Evolutionary conservation across 2,329 filamentous ascomycete species (phyloP).

Genomic region (Trichoderma arundinaceum): DNA sequence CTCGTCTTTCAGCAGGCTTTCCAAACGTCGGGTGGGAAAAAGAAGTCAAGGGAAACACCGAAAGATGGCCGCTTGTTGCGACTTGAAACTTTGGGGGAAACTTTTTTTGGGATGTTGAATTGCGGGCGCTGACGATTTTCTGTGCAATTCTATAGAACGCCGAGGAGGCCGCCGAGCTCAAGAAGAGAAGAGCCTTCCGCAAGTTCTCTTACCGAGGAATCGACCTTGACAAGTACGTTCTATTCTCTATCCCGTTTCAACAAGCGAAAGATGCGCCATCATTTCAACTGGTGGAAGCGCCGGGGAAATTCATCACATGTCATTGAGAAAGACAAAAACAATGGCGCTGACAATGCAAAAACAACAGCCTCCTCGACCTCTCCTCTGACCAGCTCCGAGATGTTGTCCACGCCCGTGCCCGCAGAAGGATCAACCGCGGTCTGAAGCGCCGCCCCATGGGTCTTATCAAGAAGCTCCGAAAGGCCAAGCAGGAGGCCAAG

Average conservation of each 20-base stretch:
- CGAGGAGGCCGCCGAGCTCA: constrained; percentile 98
- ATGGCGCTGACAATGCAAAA: constrained; percentile 16
- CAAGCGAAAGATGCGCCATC: neutral
- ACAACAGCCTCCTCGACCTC: constrained; percentile 90
- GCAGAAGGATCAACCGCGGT: constrained; percentile 98
- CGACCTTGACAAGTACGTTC: constrained; percentile 96
- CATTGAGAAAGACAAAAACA: neutral
- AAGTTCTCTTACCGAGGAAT: constrained; percentile 99
- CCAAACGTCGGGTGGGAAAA: neutral
- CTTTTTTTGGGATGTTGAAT: neutral
- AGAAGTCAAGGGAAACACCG: neutral
- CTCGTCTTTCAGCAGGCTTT: constrained; percentile 35
- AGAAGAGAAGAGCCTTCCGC: constrained; percentile 99
- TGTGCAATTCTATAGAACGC: constrained; percentile 69
- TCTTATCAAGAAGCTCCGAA: constrained; percentile 99
- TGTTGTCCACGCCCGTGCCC: constrained; percentile 98
- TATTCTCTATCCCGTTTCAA: neutral
- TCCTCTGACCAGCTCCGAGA: constrained; percentile 98
- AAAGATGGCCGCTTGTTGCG: constrained; percentile 26
- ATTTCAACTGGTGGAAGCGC: constrained; percentile 11
- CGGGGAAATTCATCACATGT: neutral
- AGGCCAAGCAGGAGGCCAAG: constrained; percentile 98
- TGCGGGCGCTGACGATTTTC: constrained; percentile 19
- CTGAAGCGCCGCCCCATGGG: constrained; percentile 99
- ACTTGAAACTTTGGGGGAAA: neutral